Base-by-base conservation (phyloP, 2,329 filamentous ascomycete species). In the Amylocarpus encephaloides region DNA sequence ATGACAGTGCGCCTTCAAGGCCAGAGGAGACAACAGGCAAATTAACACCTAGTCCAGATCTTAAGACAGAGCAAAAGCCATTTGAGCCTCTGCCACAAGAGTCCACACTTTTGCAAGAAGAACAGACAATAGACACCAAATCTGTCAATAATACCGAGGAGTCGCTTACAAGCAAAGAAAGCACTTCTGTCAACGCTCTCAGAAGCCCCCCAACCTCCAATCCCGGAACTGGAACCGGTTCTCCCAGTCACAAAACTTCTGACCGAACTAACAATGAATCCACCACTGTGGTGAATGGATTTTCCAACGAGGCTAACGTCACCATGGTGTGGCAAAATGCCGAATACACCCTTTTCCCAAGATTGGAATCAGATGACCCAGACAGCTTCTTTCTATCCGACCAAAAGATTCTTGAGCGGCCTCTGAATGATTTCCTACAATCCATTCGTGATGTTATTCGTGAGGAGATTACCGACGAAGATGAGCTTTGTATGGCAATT, bases 311-410 rank as follows among this genome's bases (percentile, higher is more conserved):
- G 52, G 71, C 12, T 66, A 77, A 63, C 42, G 71, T 81, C 15
- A 72, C 72, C 36, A 71, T 83, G 15, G 61, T 73, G n/a, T 83
- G 81, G 59, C 71, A 75, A 52, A 74, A 73, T 12, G 70, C 69
- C 44, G 74, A 79, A 48, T 79, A 82, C 54, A 77, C 74, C 12
- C 64, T 84, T 6, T 83, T 84, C 59, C 77, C 78, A 33, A 78
- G 76, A 2, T 68, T 69, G 18, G 72, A 73, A 52, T 70, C 72
- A 50, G 74, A 78, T 49, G 70, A 74, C 29, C 72, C 77, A 6
- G 72, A 78, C 54, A 73, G 72, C 1, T 82, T 73, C 54, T 77
- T 84, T 39, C 68, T 84, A 18, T 71, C 76, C 55, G 75, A 84
- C 58, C 71, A 75, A 54, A 70, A 70, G 29, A 64, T 83, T 36